Conservation (phyloP, 768 basidiomycete genomes). For the Brasilioporus rufonigricans region DNA sequence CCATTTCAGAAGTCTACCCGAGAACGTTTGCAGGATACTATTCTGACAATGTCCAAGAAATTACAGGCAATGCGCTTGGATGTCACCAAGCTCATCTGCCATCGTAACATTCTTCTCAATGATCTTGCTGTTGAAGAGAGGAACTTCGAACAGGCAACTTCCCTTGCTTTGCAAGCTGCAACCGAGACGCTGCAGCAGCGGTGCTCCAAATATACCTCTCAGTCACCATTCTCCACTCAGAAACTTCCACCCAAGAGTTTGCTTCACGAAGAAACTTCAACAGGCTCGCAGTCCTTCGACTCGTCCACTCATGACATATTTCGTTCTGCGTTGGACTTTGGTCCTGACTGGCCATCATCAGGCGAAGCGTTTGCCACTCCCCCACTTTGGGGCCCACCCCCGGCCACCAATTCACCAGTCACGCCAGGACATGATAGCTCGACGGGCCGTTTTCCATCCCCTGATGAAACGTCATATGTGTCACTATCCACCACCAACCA, state of each 20-base stretch:
- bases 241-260: slow-evolving; percentile 17
- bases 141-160: slow-evolving; percentile 63
- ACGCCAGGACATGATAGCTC: slow-evolving; percentile 30
- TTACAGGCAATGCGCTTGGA: slow-evolving; percentile 69
- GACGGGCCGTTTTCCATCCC: slow-evolving; percentile 30
- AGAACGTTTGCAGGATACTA: slow-evolving; percentile 61
- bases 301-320: slow-evolving; percentile 58
- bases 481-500: slow-evolving; percentile 19
- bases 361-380: slow-evolving; percentile 36
- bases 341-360: slow-evolving; percentile 46
- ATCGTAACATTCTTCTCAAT: slow-evolving; percentile 67
- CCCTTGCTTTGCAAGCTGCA: slow-evolving; percentile 72
- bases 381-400: slow-evolving; percentile 32
- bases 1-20: slow-evolving; percentile 87
- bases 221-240: slow-evolving; percentile 38
- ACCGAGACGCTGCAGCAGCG: slow-evolving; percentile 58
- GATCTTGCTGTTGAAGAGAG: slow-evolving; percentile 74
- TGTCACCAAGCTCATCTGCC: slow-evolving; percentile 69
- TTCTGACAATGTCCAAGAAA: slow-evolving; percentile 62
- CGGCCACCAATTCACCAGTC: slow-evolving; percentile 37
- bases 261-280: slow-evolving; percentile 11
- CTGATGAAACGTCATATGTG: slow-evolving; percentile 26
- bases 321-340: slow-evolving; percentile 63
- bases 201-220: slow-evolving; percentile 26
- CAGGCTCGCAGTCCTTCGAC: slow-evolving; percentile 34